Evolutionary conservation across 352 stramenopile species (phyloP), one percentile per base, ranked within the genome.

Genomic region (Phytopythium cucurbitacearum): DNA sequence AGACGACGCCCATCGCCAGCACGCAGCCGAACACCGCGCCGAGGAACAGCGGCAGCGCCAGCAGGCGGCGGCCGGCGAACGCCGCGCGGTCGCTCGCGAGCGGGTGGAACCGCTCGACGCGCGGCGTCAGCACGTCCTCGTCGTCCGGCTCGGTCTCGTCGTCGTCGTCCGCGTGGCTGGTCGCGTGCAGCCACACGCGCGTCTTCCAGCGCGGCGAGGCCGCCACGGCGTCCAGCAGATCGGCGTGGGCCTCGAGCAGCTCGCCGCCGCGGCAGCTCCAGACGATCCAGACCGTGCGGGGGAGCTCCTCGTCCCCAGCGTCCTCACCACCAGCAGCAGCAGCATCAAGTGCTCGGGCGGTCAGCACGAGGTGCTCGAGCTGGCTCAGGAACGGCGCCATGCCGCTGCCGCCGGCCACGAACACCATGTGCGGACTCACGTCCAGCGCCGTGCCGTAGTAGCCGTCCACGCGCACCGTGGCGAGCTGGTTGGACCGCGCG

Each of bases 331-430:
- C 37, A 3, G 1, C 16, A 5, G 21, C 46, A 12, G 46, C 46
- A 4, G 32, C 46, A 33, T 57, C 56, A 39, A 13, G 16, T 28
- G 33, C 39, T 10, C 71, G 60, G 8, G 67, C 69, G n/a, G 71
- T 53, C 4, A 76, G 42, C 57, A 65, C 65, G 3, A 85, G 42
- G 40, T 87, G 76, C 64, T 88, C 76, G 0, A 89, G 37, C 13
- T 82, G 45, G 40, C 76, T 86, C 21, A 91, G 44, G 49, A 91
- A 89, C 33, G 81, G 81, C 5, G 80, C 85, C 70, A 91, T 85
- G 7, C 81, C 81, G 34, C 75, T 89, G 3, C 76, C 81, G 42
- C 76, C 81, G 33, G 76, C 79, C 37, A 90, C 47, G 45, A 90
- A 82, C 3, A 89, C 65, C 79, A 89, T 89, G 51, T 86, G 67